Evolutionary conservation across 495 filamentous ascomycete species (phyloP), one percentile per base, ranked within the genome.

Genomic region (Aspergillus panamensis): DNA sequence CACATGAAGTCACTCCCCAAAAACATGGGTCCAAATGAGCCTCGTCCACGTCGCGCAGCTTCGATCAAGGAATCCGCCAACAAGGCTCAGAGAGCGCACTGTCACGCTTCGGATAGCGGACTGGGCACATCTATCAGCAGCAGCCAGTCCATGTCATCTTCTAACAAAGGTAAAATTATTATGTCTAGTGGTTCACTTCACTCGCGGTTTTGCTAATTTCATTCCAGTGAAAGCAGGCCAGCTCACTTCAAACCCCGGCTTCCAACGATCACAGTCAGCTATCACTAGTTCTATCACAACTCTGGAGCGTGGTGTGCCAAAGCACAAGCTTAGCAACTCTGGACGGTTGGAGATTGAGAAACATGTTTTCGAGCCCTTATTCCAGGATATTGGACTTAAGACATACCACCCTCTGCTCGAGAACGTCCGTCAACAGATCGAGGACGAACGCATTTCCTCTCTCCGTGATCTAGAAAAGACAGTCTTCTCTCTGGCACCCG

Each of bases 401-500:
- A 84, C 87, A 32, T 96, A 93, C 73, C 89, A 89, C 64, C 80
- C 85, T 51, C 80, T 96, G 53, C 80, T 94, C 48, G 75, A 85
- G 54, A 84, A 88, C 62, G 84, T 90, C 62, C 90, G 89, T 8
- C 72, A 78, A 59, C 88, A 88, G 62, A 91, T 96, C 64, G 82
- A 84, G 30, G 81, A 85, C 48, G 90, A 89, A 61, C 84, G 92
- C 60, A 92, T 96, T 58, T 81, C 86, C 57, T 94, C 87, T 73
- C 82, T 96, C 9, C 80, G 92, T 67, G 91, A 96, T 70, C 80
- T 96, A 29, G 91, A 96, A 73, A 95, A 95, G 81, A 91, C 88
- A 12, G 74, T 96, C 48, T 80, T 96, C 62, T 90, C 87, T 71
- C 79, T 92, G 58, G 90, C 92, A 73, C 89, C 89, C 61, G 91